Evolutionary conservation across 2,329 filamentous ascomycete species (phyloP), one percentile per base, ranked within the genome.

Genomic region (Bipolaris cookei): DNA sequence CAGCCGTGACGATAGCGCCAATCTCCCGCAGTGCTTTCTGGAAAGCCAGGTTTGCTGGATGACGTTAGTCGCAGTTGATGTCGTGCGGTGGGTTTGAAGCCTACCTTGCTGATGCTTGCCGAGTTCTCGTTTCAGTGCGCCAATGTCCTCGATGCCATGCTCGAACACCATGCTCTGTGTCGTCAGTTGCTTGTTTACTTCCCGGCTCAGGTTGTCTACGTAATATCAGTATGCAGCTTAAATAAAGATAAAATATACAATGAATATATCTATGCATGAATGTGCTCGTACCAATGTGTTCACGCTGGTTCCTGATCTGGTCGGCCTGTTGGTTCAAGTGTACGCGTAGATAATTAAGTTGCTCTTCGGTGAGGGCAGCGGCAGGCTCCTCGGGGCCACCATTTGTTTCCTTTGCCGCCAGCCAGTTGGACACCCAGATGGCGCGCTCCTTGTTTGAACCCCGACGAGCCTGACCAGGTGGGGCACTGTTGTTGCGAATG

Each of bases 1-100:
- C 95, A 61, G 94, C 93, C 20, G 95, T 97, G 70, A 98, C 91
- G 68, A 99, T 98, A 74, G 94, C 95, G 68, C 95, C 95, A 66
- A 99, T 98, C 77, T 99, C 95, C 63, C 93, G 88, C 32, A 99
- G 81, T 10, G 95, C 95, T 78, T 98, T 98, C 76, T 98, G 93
- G 84, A 98, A 99, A 68, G 95, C 96, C 78, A 97, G 88, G 78
- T 99, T 99, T 73, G 96, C 95, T 79, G 18, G n/a, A 28, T 25
- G 10, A 35, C 97, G 95, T 76, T 97, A 93, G 74, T 97, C 92
- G 79, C 97, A 28, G 98, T 82, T 21, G 32, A 10, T 16, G 14
- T 6, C 30, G 32, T 20, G 13, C 25, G n/a, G n/a, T 14, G n/a
- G 41, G 34, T 37, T 37, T 16, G 25, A 10, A 34, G 28, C 53